phyloP scores from a whole-genome alignment of 2,329 filamentous ascomycete species.

The Alternaria novae-zelandiae region DNA sequence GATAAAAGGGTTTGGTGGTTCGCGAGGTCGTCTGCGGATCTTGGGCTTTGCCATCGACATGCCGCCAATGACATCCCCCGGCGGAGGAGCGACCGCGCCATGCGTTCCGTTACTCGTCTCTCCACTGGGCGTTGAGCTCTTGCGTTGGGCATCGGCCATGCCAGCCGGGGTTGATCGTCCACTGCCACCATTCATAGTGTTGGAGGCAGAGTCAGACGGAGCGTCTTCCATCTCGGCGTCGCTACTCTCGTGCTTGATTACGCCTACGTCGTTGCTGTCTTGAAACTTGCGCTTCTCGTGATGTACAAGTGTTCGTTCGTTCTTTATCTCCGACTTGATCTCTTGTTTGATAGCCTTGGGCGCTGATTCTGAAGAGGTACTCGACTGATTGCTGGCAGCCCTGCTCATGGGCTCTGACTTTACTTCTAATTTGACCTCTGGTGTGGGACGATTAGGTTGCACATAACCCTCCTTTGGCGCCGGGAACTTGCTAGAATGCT shows the following conservation, averaged over 20 bases:
- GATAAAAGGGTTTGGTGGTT: conserved; percentile 37
- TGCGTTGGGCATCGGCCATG: conserved; percentile 17
- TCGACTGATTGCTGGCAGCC: conserved; percentile 27
- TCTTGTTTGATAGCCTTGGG: conserved; percentile 22
- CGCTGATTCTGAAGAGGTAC: conserved; percentile 13
- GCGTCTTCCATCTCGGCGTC: conserved; percentile 42
- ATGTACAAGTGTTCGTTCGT: conserved; percentile 71
- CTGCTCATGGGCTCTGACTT: conserved; percentile 34
- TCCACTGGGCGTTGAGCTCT: conserved; percentile 21
- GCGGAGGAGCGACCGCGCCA: conserved; percentile 1
- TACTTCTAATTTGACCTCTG: conserved; percentile 30
- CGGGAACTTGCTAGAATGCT: conserved; percentile 55
- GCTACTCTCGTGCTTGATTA: conserved; percentile 28
- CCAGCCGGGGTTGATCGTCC: conserved; percentile 36
- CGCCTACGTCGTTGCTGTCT: conserved; percentile 73
- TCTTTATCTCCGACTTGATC: conserved; percentile 30
- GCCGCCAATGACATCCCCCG: conserved; percentile 24
- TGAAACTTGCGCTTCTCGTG: conserved; percentile 80
- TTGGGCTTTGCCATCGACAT: conserved; percentile 40
- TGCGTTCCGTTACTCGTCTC: conserved; percentile 17
- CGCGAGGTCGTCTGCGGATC: conserved; percentile 37
- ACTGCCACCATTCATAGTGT: conserved; percentile 29
- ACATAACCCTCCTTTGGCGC: conserved; percentile 36
- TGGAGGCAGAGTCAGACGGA: conserved; percentile 30
- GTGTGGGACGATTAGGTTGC: conserved; percentile 25